Base-by-base conservation (phyloP, 176 grass and related monocot genomes). In the Hsuehochloa calcarea region DNA sequence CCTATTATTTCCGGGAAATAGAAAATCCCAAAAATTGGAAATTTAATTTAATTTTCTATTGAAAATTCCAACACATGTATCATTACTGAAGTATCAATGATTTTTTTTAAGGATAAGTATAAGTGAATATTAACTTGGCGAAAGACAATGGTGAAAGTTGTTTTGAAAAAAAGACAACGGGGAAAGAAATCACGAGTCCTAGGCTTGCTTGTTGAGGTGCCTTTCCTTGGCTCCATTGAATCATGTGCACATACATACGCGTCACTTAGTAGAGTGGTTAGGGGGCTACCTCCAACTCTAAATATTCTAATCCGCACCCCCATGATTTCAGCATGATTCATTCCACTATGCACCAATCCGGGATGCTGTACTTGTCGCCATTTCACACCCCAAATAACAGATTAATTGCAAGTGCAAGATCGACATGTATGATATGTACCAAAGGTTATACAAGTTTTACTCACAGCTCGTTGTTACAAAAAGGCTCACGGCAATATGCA, bases 321-420 rank as follows among this genome's bases (percentile, higher is more conserved):
- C n/a, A n/a, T 74, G 27, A 80, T 89, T 12, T 85, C 49, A 41
- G 40, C 49, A 61, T 45, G 47, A 80, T 40, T 7, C 60, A 6
- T 20, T 23, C 45, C 51, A 70, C 85, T 31, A 68, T 6, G 29
- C 65, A 34, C 9, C 56, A 20, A 35, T 16, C 37, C 15, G 46
- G 37, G 35, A 35, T 17, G 43, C 19, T 20, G 69, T 51, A 17
- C 40, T 22, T 44, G 45, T 26, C 12, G 25, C 58, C 37, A 74
- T 74, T 72, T 25, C 59, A 44, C 81, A 27, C 16, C 43, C 62
- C 13, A 22, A 50, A 80, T 58, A n/a, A n/a, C 55, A 58, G 25
- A 17, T n/a, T n/a, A n/a, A n/a, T 11, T 49, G 26, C 37, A 79
- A 62, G 54, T 72, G 59, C 4, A 69, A 68, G 59, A 59, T 26